A percentile compares a stretch with the other conserved stretches of the same genome.
These are phyloP conservation scores for Talaromyces ruber DNA, from an alignment of 495 filamentous ascomycete species.

Conservation along the genomic window DNA sequence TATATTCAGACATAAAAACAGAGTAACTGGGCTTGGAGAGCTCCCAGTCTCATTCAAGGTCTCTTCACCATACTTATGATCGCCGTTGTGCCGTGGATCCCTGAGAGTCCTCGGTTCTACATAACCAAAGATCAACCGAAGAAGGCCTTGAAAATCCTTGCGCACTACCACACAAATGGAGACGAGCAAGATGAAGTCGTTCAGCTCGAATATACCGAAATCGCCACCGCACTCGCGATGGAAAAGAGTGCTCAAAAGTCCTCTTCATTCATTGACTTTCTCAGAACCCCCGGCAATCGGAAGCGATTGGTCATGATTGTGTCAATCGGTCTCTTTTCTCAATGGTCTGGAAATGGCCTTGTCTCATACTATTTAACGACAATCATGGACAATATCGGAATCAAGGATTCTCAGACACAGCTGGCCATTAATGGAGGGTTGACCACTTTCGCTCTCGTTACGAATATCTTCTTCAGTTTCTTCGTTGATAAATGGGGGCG, in stretches of 20 bases:
- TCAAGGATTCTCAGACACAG: conserved; percentile 31
- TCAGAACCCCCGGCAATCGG: conserved; percentile 44
- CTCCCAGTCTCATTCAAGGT: conserved; percentile 1
- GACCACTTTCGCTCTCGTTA: conserved; percentile 39
- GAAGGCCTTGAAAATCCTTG: conserved; percentile 29
- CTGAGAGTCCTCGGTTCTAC: not conserved
- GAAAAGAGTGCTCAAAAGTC: conserved; percentile 35
- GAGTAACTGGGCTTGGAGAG: not conserved
- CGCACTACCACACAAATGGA: conserved; percentile 28
- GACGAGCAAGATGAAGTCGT: conserved; percentile 8
- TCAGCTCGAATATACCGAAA: conserved; percentile 15
- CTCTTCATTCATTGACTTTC: conserved; percentile 50
- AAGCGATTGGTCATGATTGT: conserved; percentile 49
- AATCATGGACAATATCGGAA: conserved; percentile 24
- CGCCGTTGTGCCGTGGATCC: conserved; percentile 9
- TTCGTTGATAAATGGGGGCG: conserved; percentile 27
- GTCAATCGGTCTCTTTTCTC: conserved; percentile 45
- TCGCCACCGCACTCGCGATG: conserved; percentile 13
- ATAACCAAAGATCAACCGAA: conserved; percentile 24
- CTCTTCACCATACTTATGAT: conserved; percentile 19
- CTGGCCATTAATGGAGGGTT: conserved; percentile 41
- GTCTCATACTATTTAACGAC: conserved; percentile 29
- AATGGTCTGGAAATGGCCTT: conserved; percentile 30
- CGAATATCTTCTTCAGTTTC: conserved; percentile 46
- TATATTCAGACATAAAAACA: not conserved